Evolutionary conservation across 345 rosid species (phyloP).

Genomic region (Eucalyptus microcorys): DNA sequence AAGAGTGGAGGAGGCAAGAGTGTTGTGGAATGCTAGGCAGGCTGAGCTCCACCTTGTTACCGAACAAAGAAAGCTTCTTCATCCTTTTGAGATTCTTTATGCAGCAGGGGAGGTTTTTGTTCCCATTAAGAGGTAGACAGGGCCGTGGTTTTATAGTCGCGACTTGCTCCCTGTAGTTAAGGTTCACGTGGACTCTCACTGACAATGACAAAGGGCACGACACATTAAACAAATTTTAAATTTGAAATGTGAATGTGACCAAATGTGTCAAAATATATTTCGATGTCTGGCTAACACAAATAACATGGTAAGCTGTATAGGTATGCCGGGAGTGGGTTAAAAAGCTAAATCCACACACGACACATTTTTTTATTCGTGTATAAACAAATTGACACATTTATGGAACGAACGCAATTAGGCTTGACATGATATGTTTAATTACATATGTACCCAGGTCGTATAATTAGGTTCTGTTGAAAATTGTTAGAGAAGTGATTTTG

Average conservation of each 20-base stretch:
- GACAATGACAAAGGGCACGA: not conserved
- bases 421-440: not conserved
- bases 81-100: not conserved
- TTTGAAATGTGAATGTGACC: not conserved
- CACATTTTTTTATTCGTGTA: not conserved
- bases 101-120: not conserved
- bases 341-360: not conserved
- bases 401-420: not conserved
- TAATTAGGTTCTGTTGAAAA: not conserved
- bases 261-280: not conserved
- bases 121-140: not conserved
- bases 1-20: not conserved
- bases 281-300: not conserved
- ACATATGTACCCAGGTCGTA: not conserved
- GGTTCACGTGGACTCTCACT: not conserved
- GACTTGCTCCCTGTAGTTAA: not conserved
- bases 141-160: not conserved
- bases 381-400: not conserved
- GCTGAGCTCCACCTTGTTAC: not conserved
- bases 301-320: not conserved
- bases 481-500: not conserved
- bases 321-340: not conserved
- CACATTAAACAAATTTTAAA: not conserved
- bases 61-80: not conserved
- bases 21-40: not conserved